Base-by-base conservation (phyloP, 441 rosid genomes). In the Erodium chrysanthum region DNA sequence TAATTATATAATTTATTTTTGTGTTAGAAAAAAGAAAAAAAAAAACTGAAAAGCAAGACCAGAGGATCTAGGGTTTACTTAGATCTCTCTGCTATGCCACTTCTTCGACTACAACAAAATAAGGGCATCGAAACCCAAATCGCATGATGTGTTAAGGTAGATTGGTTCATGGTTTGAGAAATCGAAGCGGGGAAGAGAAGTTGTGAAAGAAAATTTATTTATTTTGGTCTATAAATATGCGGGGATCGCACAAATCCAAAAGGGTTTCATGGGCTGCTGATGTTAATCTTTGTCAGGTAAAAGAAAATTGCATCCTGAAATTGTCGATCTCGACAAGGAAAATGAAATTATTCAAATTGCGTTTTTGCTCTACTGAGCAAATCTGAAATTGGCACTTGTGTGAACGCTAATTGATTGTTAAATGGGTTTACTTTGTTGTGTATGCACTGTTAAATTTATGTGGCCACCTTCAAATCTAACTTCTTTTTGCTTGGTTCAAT, bases 241-340 rank as follows among this genome's bases (percentile, higher is more conserved):
- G 89, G 73, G 85, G 90, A 77, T 76, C 76, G 82, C 81, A 74
- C 81, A 89, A 87, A 90, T 88, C 88, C 72, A 92, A 88, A 84
- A 84, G 93, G 78, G 84, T 93, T 70, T 73, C 89, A 3, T 91
- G 98, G 98, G 94, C 97, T 44, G 74, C 96, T 11, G 97, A 91
- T 88, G 90, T 75, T 78, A 89, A 86, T 71, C 98, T 91, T 82
- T 88, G 92, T 84, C 96, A 91, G 98, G 98, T 94, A 93, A 88
- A 79, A 21, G 3, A 50, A 14, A 8, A 25, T 59, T 59, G 33
- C 33, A 21, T 21, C 33, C 64, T 27, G 10, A 25, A 59, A 20
- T 59, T 23, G 64, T 59, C 33, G 20, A 59, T 59, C 29, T 20
- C 33, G 9, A 60, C 21, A 2, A 4, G 5, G 64, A 27, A 60